Base-by-base conservation (phyloP, 2,329 filamentous ascomycete genomes). In the Aureobasidium sp. region DNA sequence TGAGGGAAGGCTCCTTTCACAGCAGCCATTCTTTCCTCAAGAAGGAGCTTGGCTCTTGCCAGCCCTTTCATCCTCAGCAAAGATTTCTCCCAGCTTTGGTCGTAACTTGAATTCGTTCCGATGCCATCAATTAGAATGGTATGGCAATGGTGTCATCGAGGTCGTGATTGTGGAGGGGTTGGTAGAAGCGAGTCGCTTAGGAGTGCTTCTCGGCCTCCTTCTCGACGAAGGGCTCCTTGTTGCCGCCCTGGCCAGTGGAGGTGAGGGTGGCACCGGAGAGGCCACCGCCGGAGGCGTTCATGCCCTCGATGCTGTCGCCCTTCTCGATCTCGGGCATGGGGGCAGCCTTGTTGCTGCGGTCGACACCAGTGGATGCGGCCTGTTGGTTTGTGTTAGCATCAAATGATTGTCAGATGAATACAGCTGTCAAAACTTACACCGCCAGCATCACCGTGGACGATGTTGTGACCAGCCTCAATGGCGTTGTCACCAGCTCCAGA, bases 171-270 rank as follows among this genome's bases (percentile, higher is more conserved):
- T 6, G 5, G 5, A 26, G 9, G 9, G 20, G 26, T 44, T 9
- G 17, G 20, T 39, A 13, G 24, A 24, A 36, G 39, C 41, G 53
- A 36, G 12, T 34, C 15, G 53, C 29, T 59, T 59, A 47, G 2
- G 44, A 24, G 55, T 59, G 55, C 63, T 91, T 83, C 43, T 78
- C 75, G 66, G 97, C 89, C 75, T 96, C 92, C 70, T 89, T 83
- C 65, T 90, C 83, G 9, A 89, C 81, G 70, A 97, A 97, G 69
- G 88, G 85, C 63, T 79, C 80, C 92, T 97, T 97, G 5, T 82
- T 86, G 92, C 93, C 97, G 72, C 90, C 84, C 63, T 85, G 82
- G 63, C 81, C 76, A 13, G 53, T 57, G n/a, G 39, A 82, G 75
- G 92, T 97, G 66, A 97, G 94, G 24, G 83, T 81, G 63, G 96